A percentile compares a stretch with the other conserved stretches of the same genome.
These are phyloP conservation scores for Rubia yunnanensis DNA, from an alignment of 257 asterid species.

Conservation along the genomic window DNA sequence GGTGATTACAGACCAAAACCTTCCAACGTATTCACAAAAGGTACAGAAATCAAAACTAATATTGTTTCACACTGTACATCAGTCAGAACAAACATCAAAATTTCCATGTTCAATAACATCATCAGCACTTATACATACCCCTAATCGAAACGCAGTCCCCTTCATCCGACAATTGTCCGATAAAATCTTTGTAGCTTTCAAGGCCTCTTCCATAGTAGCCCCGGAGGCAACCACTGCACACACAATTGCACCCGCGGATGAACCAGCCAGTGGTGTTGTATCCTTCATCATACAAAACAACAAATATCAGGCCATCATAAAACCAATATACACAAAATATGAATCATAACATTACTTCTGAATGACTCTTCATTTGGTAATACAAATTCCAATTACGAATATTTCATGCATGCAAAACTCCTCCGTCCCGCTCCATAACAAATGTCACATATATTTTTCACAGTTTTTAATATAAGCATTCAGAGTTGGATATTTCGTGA, in stretches of 20 bases:
- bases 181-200: conserved; percentile 71
- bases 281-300: conserved; percentile 36
- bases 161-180: conserved; percentile 82
- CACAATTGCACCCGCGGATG: conserved; percentile 98
- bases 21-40: not conserved
- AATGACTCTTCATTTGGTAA: conserved; percentile 1
- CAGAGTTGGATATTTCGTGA: too few species aligned
- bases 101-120: not conserved
- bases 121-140: conserved; percentile 41
- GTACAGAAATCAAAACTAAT: not conserved
- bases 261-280: conserved; percentile 91
- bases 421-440: not conserved
- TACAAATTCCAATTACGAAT: not conserved
- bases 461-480: not conserved
- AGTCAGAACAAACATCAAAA: not conserved
- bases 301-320: not conserved
- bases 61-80: not conserved
- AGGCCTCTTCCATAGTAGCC: conserved; percentile 76
- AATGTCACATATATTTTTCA: not conserved
- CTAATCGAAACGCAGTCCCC: conserved; percentile 97
- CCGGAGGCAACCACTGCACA: conserved; percentile 95
- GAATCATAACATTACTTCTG: not conserved
- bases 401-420: not conserved
- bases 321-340: not conserved
- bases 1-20: not conserved